These are phyloP conservation scores for Phaseolus lunatus DNA, from an alignment of 306 rosid species.

Conservation along the genomic window DNA sequence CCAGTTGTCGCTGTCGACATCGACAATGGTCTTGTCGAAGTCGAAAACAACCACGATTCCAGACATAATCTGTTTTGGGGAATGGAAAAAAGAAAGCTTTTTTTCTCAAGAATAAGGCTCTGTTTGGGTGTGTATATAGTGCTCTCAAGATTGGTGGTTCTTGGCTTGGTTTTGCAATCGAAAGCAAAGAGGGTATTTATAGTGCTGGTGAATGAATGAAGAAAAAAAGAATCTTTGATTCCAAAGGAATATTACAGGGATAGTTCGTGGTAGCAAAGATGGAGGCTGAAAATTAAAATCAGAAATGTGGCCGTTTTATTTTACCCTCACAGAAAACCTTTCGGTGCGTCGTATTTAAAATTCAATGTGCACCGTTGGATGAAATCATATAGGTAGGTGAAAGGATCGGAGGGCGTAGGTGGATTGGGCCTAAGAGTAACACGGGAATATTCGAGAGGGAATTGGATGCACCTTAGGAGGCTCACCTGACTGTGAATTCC, in stretches of 20 bases:
- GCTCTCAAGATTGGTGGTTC: conserved; percentile 27
- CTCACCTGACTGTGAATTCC: conserved; percentile 34
- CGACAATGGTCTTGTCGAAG: conserved; percentile 84
- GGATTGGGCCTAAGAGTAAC: neutral
- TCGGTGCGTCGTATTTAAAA: neutral
- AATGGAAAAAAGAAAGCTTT: neutral
- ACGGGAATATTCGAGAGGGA: conserved; percentile 57
- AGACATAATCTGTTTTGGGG: conserved; percentile 50
- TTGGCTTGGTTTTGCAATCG: neutral
- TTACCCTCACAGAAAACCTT: neutral
- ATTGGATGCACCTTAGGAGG: conserved; percentile 30
- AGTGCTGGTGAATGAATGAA: conserved; percentile 22
- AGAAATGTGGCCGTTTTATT: neutral
- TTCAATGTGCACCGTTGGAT: conserved; percentile 35
- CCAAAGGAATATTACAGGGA: conserved; percentile 61
- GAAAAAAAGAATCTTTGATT: conserved; percentile 35
- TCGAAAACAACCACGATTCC: conserved; percentile 70
- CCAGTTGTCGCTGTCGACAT: conserved; percentile 86
- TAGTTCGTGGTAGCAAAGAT: neutral
- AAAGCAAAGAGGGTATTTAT: conserved; percentile 52
- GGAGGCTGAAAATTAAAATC: conserved; percentile 20
- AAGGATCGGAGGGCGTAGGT: conserved; percentile 21
- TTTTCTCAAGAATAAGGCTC: neutral
- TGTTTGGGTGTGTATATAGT: neutral
- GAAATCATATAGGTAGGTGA: neutral